Base-by-base conservation (phyloP, 1,139 yeast species). In the Yamadazyma sp. region DNA sequence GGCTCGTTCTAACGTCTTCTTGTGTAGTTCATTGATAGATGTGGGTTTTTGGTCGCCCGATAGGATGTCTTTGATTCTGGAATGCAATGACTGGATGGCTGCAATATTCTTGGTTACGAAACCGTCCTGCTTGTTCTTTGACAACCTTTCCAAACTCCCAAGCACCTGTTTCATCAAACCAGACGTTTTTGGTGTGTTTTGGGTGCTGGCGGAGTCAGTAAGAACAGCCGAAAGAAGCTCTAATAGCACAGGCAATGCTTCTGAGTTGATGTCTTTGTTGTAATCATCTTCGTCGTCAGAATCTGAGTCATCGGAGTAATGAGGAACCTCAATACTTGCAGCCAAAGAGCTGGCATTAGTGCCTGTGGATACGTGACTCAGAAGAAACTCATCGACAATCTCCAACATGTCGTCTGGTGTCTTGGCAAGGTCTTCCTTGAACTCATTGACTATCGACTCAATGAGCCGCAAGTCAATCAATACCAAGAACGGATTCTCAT, bases 381-480 rank as follows among this genome's bases (percentile, higher is more conserved):
- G 35, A 16, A 47, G 42, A 33, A 83, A 64, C 25, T 73, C 76
- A 24, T 73, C 61, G 1, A 85, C 75, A 18, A 86, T 70, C 13
- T 63, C 64, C 20, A 86, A 62, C 44, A 84, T 70, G 38, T 81
- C 86, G 5, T 58, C 56, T 0, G 94, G 85, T 3, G 84, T 77
- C 26, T 74, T 75, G 9, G 87, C 73, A 27, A 90, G 59, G 32
- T 71, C 72, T 8, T 80, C 78, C 44, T 78, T 82, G 48, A 84
- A 83, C 21, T 69, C 69, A 12, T 73, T 73, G n/a, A 82, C 78
- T 31, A 87, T 59, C 14, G 65, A 62, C 51, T 88, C 92, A 34
- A 89, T 61, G 13, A 87, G 54, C 43, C 84, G 76, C 43, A 86
- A 66, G 53, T 85, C 83, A 6, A 80, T 64, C 33, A 88, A 62